Evolutionary conservation across 768 basidiomycete genomes (phyloP).

Genomic region (Psilocybe cubensis): DNA sequence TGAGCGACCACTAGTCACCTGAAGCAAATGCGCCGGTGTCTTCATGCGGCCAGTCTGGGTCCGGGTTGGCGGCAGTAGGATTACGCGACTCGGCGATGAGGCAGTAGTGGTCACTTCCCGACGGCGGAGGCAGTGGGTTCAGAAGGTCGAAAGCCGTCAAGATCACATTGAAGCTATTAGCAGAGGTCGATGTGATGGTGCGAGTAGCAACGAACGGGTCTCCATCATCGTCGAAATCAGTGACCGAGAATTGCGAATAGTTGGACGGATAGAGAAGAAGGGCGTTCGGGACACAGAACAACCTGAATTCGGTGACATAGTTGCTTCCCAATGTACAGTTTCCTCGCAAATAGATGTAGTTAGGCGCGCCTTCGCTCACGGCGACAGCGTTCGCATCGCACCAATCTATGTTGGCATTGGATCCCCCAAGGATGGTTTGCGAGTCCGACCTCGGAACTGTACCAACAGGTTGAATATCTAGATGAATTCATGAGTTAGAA

Average conservation of each 20-base stretch:
- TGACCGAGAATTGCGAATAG: background rate
- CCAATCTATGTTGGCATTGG: background rate
- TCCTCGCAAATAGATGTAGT: constrained; percentile 1
- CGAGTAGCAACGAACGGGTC: background rate
- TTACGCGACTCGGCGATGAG: background rate
- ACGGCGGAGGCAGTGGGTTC: background rate
- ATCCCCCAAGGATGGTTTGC: background rate
- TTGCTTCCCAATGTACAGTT: background rate
- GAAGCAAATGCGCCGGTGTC: background rate
- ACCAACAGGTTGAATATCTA: background rate
- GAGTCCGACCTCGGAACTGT: background rate
- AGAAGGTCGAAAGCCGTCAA: background rate
- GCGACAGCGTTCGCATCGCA: background rate
- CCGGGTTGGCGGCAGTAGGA: background rate
- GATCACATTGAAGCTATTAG: background rate
- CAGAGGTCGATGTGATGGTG: background rate
- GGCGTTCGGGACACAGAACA: background rate
- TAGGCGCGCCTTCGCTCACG: background rate
- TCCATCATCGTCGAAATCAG: background rate
- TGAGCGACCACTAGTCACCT: background rate
- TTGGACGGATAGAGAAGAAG: background rate
- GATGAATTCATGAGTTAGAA: background rate
- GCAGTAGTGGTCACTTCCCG: constrained; percentile 2
- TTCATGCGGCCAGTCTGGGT: background rate
- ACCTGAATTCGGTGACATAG: background rate